Evolutionary conservation across 129 eudicot species (phyloP).

Genomic region (Scalesia atractyloides): DNA sequence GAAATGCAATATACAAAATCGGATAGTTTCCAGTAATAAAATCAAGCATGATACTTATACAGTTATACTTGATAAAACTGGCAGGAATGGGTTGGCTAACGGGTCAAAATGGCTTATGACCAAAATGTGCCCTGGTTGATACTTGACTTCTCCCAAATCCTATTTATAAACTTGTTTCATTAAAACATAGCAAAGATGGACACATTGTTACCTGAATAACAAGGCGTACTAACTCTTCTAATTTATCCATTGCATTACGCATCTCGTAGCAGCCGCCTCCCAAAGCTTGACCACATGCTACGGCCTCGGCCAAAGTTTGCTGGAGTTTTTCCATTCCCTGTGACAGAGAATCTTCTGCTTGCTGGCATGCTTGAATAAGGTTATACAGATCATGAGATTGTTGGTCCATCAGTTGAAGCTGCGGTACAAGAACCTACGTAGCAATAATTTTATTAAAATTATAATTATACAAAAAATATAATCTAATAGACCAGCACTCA

Average conservation of each 20-base stretch:
- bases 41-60: too few relatives aligned
- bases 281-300: constrained; percentile 47
- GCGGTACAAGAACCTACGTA: constrained; percentile 73
- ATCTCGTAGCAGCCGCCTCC: constrained; percentile 63
- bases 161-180: neutral
- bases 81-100: too few relatives aligned
- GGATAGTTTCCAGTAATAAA: too few relatives aligned
- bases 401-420: constrained; percentile 62
- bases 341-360: constrained; percentile 94
- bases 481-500: constrained; percentile 40
- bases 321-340: constrained; percentile 88
- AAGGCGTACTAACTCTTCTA: constrained; percentile 64
- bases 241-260: constrained; percentile 59
- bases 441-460: neutral
- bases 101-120: neutral
- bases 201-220: constrained; percentile 72
- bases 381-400: constrained; percentile 59
- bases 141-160: neutral
- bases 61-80: too few relatives aligned
- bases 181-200: neutral
- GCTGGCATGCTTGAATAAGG: constrained; percentile 87
- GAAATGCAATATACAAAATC: too few relatives aligned
- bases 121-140: neutral
- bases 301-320: constrained; percentile 55
- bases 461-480: neutral